Percentiles rank a stretch among this genome's conserved stretches.
Evolutionary conservation across 768 basidiomycete species (phyloP).

Genomic region (Lactifluus subvellereus): DNA sequence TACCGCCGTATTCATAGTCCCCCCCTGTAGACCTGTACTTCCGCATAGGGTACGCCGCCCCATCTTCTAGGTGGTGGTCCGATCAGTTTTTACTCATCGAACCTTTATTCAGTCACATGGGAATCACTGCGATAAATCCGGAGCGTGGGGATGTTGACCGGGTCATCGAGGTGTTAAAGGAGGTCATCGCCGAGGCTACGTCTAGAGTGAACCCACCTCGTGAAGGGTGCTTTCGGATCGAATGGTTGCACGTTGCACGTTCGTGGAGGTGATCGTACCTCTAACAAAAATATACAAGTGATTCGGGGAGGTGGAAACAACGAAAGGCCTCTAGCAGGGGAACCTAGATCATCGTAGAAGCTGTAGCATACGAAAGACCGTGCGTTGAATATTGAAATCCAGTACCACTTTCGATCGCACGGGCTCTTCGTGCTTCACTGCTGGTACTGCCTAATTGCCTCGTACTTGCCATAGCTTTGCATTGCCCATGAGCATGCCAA

Average conservation of each 20-base stretch:
- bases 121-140: constrained; percentile 67
- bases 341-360: not conserved
- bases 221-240: not conserved
- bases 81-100: not conserved
- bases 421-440: not conserved
- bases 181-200: constrained; percentile 41
- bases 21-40: constrained; percentile 68
- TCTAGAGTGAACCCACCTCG: constrained; percentile 10
- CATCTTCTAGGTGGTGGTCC: constrained; percentile 1
- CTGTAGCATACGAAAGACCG: not conserved
- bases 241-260: not conserved
- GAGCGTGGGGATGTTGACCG: constrained; percentile 70
- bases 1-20: constrained; percentile 15
- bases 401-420: not conserved
- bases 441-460: not conserved
- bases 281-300: not conserved
- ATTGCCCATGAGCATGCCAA: not conserved
- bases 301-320: not conserved
- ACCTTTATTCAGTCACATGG: constrained; percentile 70
- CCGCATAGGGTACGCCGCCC: constrained; percentile 63
- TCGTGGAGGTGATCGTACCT: not conserved
- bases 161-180: constrained; percentile 59
- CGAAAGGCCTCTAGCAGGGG: not conserved
- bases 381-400: not conserved
- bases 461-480: not conserved